Percentiles rank a stretch among this genome's conserved stretches.
phyloP scores from a whole-genome alignment of 2,329 filamentous ascomycete genomes.

The Metarhizium brunneum region DNA sequence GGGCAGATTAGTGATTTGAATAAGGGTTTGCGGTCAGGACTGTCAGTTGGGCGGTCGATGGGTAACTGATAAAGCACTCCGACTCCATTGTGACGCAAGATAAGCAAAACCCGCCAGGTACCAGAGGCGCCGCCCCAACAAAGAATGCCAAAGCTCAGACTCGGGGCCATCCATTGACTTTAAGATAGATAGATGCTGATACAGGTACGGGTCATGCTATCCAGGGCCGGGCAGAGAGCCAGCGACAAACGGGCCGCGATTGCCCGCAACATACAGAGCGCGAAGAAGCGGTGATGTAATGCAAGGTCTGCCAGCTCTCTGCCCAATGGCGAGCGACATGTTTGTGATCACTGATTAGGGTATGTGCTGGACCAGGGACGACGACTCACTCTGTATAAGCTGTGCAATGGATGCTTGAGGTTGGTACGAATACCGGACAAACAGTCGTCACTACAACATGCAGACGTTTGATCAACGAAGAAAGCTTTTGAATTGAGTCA shows the following conservation, averaged over 20 bases:
- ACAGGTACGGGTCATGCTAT: background rate
- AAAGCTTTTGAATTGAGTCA: background rate
- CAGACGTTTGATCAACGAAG: background rate
- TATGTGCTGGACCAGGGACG: background rate
- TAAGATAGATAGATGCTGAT: background rate
- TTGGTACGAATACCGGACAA: background rate
- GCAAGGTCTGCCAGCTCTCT: background rate
- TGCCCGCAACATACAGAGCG: background rate
- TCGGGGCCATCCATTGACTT: background rate
- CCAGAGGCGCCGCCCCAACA: background rate
- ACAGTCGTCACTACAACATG: slow-evolving; percentile 3
- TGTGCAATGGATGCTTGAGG: slow-evolving; percentile 3
- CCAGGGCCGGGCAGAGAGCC: background rate
- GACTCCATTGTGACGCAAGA: slow-evolving; percentile 1
- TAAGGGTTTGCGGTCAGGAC: slow-evolving; percentile 1
- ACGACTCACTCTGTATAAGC: slow-evolving; percentile 4
- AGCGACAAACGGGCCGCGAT: background rate
- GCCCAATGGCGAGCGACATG: background rate
- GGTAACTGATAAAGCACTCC: slow-evolving; percentile 5
- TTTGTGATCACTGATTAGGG: background rate
- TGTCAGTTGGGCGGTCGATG: background rate
- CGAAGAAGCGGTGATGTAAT: background rate
- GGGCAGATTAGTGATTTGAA: slow-evolving; percentile 1
- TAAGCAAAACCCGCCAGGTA: slow-evolving; percentile 3
- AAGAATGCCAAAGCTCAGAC: background rate